Evolutionary conservation across 495 filamentous ascomycete species (phyloP).

Genomic region (Letharia columbiana): DNA sequence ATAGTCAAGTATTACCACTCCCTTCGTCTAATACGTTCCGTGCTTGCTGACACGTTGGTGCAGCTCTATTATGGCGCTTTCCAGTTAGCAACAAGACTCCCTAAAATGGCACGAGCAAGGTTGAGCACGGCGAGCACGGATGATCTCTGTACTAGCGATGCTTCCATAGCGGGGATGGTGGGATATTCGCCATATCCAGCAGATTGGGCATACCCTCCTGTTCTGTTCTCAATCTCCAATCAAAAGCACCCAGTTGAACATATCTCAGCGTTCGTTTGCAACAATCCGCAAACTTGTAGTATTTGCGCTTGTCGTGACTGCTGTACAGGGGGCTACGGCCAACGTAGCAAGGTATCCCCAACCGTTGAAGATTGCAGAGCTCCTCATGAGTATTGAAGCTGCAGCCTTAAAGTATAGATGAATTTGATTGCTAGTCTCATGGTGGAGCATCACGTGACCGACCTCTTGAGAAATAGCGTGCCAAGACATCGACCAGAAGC

Average conservation of each 20-base stretch:
- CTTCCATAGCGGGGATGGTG: neutral
- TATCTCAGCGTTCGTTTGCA: neutral
- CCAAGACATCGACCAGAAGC: constrained; percentile 37
- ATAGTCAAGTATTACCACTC: constrained; percentile 66
- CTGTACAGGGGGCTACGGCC: no score
- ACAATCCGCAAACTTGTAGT: neutral
- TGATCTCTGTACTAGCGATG: neutral
- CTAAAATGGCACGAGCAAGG: neutral
- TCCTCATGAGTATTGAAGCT: no score
- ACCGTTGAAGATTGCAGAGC: neutral
- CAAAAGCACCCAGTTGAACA: neutral
- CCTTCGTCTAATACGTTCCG: neutral
- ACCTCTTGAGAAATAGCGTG: constrained; percentile 23
- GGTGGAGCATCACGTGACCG: constrained; percentile 34
- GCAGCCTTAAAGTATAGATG: no score
- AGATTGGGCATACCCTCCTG: neutral
- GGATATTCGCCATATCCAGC: neutral
- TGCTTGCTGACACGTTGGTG: neutral
- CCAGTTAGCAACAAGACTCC: constrained; percentile 54
- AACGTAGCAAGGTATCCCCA: no score
- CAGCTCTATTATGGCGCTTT: constrained; percentile 81
- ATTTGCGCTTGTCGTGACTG: neutral
- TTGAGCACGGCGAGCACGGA: neutral
- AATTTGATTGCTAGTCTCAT: no score
- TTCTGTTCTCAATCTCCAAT: neutral